Conservation (phyloP, 768 basidiomycete species). For the Boletus eberwhitei region DNA sequence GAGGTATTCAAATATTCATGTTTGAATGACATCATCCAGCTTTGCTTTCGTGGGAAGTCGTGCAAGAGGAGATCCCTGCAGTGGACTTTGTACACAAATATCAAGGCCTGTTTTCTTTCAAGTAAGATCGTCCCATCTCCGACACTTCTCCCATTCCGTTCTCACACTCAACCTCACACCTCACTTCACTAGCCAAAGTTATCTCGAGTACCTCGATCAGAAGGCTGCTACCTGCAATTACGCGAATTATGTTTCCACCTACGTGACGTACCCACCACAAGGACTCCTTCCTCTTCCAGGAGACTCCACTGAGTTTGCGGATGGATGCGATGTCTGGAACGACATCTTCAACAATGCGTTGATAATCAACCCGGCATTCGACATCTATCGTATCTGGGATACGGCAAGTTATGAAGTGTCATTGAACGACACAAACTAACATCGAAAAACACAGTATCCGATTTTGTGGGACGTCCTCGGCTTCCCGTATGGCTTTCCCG, state of each 20-base stretch:
- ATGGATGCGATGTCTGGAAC: conserved; percentile 67
- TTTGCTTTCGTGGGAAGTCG: conserved; percentile 56
- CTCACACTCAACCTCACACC: neutral
- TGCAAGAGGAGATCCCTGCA: conserved; percentile 68
- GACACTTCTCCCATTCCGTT: neutral
- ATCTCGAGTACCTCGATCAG: conserved; percentile 55
- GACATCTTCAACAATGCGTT: conserved; percentile 61
- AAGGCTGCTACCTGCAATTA: conserved; percentile 58
- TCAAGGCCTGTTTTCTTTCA: conserved; percentile 65
- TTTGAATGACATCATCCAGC: conserved; percentile 34
- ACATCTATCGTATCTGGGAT: conserved; percentile 76
- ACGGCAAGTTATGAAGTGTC: conserved; percentile 35
- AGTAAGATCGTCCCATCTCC: conserved; percentile 42
- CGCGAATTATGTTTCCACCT: conserved; percentile 54
- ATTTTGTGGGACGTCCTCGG: conserved; percentile 78
- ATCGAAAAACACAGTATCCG: conserved; percentile 40
- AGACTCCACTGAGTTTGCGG: conserved; percentile 41
- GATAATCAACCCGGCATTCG: conserved; percentile 67
- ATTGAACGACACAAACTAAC: neutral
- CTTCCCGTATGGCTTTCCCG: conserved; percentile 54
- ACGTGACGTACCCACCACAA: conserved; percentile 67
- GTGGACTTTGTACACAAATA: conserved; percentile 75
- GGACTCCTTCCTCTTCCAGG: conserved; percentile 67
- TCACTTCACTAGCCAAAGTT: conserved; percentile 47
- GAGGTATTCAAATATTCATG: neutral